Conservation (phyloP, 768 basidiomycete species). For the Asterophora lycoperdoides region DNA sequence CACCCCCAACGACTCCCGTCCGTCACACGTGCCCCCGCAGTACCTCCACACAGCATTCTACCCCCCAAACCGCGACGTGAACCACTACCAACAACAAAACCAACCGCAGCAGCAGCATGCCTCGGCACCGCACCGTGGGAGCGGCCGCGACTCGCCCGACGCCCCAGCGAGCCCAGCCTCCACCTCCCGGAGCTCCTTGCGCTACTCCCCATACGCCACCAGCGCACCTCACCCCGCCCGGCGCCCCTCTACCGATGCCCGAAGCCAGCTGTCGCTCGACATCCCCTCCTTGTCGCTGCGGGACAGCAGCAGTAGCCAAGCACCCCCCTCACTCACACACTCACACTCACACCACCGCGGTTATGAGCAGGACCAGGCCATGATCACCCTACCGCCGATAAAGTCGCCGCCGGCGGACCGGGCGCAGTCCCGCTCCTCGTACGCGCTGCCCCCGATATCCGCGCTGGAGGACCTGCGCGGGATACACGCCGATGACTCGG, state of each 20-base stretch:
- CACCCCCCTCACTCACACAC: too few species aligned
- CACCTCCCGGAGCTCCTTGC: constrained; percentile 10
- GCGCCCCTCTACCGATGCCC: constrained; percentile 16
- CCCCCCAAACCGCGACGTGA: constrained; percentile 10
- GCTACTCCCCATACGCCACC: constrained; percentile 25
- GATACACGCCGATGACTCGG: constrained; percentile 49
- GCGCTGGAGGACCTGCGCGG: constrained; percentile 62
- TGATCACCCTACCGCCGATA: constrained; percentile 40
- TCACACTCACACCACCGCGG: not conserved
- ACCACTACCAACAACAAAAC: constrained; percentile 11
- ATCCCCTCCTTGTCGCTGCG: constrained; percentile 27
- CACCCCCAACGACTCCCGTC: constrained; percentile 26
- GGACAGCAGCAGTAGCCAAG: constrained; percentile 10
- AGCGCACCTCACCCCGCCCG: constrained; percentile 24
- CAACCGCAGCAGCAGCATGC: constrained; percentile 4
- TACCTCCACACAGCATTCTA: constrained; percentile 14
- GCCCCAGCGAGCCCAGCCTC: constrained; percentile 9
- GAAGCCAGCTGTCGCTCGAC: constrained; percentile 28
- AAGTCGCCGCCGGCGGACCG: constrained; percentile 26
- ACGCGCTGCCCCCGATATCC: constrained; percentile 65
- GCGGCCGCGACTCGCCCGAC: constrained; percentile 7
- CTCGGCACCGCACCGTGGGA: constrained; percentile 1
- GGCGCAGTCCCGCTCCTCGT: constrained; percentile 32
- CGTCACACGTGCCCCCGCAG: constrained; percentile 3
- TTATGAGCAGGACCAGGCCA: constrained; percentile 18